phyloP scores from a whole-genome alignment of 345 rosid genomes.

The Cardamine occulta region DNA sequence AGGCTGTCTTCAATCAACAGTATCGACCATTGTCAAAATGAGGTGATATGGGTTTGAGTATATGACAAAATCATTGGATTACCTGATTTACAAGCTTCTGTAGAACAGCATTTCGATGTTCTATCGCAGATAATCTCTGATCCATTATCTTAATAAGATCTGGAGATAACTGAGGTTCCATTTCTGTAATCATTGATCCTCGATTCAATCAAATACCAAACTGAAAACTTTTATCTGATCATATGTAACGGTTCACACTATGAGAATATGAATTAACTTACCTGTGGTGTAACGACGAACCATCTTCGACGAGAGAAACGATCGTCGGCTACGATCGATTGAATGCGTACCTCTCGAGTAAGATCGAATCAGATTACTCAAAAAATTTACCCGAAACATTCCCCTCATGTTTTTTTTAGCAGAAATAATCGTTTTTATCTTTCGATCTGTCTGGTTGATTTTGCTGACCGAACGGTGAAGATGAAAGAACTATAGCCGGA shows the following conservation, averaged over 20 bases:
- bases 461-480: background rate
- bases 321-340: slow-evolving; percentile 14
- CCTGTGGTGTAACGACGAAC: slow-evolving; percentile 57
- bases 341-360: slow-evolving; percentile 34
- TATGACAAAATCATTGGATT: background rate
- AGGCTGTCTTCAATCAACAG: slow-evolving; percentile 80
- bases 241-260: background rate
- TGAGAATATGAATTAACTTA: background rate
- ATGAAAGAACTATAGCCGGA: background rate
- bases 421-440: background rate
- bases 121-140: slow-evolving; percentile 67
- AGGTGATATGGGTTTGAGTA: background rate
- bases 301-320: slow-evolving; percentile 34
- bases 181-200: slow-evolving; percentile 46
- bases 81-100: slow-evolving; percentile 73
- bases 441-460: background rate
- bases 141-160: slow-evolving; percentile 85
- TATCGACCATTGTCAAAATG: slow-evolving; percentile 26
- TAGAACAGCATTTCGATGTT: slow-evolving; percentile 59
- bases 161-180: slow-evolving; percentile 58
- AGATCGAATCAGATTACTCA: slow-evolving; percentile 43
- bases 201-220: slow-evolving; percentile 19
- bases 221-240: background rate
- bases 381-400: slow-evolving; percentile 14
- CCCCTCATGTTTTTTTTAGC: slow-evolving; percentile 34